Percentiles rank a stretch among this genome's conserved stretches.
phyloP scores from a whole-genome alignment of 495 filamentous ascomycete genomes.

The Penicillium odoratum region DNA sequence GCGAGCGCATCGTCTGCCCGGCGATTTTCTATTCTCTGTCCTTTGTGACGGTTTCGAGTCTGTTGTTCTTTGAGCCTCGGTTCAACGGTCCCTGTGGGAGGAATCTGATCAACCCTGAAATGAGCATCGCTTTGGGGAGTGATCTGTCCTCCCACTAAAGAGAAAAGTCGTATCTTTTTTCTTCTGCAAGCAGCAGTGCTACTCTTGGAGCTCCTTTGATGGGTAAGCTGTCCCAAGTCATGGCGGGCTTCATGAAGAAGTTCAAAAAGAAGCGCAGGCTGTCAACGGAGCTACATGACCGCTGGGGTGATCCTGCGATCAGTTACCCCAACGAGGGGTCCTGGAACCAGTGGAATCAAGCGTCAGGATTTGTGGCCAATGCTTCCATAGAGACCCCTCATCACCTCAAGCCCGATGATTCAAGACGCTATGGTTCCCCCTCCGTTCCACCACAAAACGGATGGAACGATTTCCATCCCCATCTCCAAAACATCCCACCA shows the following conservation, averaged over 20 bases:
- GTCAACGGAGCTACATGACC: conserved; percentile 42
- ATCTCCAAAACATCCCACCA: neutral
- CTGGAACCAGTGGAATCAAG: conserved; percentile 42
- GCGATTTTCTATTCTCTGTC: conserved; percentile 8
- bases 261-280: conserved; percentile 41
- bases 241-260: conserved; percentile 39
- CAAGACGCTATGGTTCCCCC: conserved; percentile 4
- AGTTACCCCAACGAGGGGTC: conserved; percentile 45
- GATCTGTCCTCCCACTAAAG: conserved; percentile 22
- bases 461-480: conserved; percentile 3
- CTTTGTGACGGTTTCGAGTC: conserved; percentile 1
- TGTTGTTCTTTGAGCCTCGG: neutral
- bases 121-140: conserved; percentile 23
- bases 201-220: conserved; percentile 21
- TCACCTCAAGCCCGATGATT: neutral
- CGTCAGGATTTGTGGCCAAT: conserved; percentile 20
- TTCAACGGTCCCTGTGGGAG: conserved; percentile 5
- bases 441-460: conserved; percentile 10
- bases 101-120: conserved; percentile 20
- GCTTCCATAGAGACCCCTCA: conserved; percentile 2
- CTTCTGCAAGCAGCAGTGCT: neutral
- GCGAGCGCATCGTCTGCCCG: conserved; percentile 14
- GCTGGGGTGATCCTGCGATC: conserved; percentile 47
- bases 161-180: neutral
- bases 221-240: conserved; percentile 29